phyloP scores from a whole-genome alignment of 805 yeast genomes.

The Candida easanensis region DNA sequence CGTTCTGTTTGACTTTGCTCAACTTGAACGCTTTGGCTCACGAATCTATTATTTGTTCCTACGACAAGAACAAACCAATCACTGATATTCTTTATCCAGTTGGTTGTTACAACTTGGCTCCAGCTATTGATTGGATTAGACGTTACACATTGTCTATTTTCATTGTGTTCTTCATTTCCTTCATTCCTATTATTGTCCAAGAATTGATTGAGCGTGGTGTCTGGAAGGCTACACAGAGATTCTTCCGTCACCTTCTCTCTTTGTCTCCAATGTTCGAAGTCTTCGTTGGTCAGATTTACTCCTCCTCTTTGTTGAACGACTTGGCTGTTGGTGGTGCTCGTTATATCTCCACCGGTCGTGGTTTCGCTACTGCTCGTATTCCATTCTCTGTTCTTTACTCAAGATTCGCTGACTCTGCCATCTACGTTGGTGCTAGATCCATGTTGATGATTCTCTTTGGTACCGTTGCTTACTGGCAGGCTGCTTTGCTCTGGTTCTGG shows the following conservation, averaged over 20 bases:
- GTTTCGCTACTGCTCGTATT: constrained; percentile 78
- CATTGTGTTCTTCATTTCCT: constrained; percentile 78
- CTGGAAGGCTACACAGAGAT: constrained; percentile 70
- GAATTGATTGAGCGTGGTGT: constrained; percentile 81
- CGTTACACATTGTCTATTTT: constrained; percentile 79
- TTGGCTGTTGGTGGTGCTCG: constrained; percentile 83
- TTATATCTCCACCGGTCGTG: constrained; percentile 84
- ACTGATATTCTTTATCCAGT: constrained; percentile 64
- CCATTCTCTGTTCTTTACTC: constrained; percentile 73
- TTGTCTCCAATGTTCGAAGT: constrained; percentile 82
- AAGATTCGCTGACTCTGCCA: constrained; percentile 78
- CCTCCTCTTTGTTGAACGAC: constrained; percentile 68
- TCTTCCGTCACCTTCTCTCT: constrained; percentile 64
- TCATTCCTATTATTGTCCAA: constrained; percentile 74
- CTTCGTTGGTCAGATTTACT: constrained; percentile 76
- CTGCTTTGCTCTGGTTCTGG: constrained; percentile 97
- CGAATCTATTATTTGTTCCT: constrained; percentile 66
- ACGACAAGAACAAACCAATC: constrained; percentile 61
- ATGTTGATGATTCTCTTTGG: constrained; percentile 71
- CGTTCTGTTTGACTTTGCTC: constrained; percentile 66
- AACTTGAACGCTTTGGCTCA: constrained; percentile 73
- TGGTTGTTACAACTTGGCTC: constrained; percentile 73
- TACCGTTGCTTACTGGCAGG: constrained; percentile 83
- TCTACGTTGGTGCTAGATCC: constrained; percentile 80
- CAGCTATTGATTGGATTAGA: constrained; percentile 78